phyloP scores from a whole-genome alignment of 2,329 filamentous ascomycete species.

The Cadophora gregata region DNA sequence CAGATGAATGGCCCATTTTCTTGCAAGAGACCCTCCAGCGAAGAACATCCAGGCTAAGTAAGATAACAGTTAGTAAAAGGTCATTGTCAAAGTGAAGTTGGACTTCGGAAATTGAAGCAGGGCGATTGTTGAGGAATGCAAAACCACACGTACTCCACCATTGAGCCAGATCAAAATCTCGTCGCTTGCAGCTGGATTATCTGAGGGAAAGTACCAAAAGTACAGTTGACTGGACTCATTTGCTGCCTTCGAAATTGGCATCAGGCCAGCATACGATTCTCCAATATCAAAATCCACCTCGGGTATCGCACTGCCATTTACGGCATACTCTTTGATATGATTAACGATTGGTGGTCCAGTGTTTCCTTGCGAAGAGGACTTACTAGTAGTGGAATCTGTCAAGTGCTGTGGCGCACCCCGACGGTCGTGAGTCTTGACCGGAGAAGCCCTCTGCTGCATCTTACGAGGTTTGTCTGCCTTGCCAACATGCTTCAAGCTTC shows the following conservation, averaged over 20 bases:
- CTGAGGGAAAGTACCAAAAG: constrained; percentile 72
- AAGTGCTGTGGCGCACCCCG: constrained; percentile 32
- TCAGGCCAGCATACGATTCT: constrained; percentile 67
- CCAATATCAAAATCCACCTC: constrained; percentile 73
- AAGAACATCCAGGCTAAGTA: constrained; percentile 60
- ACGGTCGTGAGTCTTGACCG: constrained; percentile 21
- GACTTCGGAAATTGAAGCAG: neutral
- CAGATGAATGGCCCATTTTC: constrained; percentile 79
- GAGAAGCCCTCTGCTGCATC: constrained; percentile 24
- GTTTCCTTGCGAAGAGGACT: neutral
- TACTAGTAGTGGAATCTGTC: constrained; percentile 40
- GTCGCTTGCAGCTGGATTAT: constrained; percentile 54
- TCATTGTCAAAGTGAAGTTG: neutral
- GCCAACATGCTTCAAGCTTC: constrained; percentile 38
- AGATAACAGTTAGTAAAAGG: constrained; percentile 15
- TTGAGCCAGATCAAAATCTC: constrained; percentile 65
- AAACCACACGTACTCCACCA: constrained; percentile 47
- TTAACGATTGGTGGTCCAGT: neutral
- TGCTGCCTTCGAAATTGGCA: constrained; percentile 59
- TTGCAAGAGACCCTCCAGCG: constrained; percentile 72
- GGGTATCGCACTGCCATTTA: constrained; percentile 69
- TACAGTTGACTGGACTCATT: constrained; percentile 61
- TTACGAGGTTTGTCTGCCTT: constrained; percentile 30
- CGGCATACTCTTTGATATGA: constrained; percentile 58
- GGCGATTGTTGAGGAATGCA: neutral